These are phyloP conservation scores for Nelumbo lutea DNA, from an alignment of 164 flowering plant genomes.

Conservation along the genomic window DNA sequence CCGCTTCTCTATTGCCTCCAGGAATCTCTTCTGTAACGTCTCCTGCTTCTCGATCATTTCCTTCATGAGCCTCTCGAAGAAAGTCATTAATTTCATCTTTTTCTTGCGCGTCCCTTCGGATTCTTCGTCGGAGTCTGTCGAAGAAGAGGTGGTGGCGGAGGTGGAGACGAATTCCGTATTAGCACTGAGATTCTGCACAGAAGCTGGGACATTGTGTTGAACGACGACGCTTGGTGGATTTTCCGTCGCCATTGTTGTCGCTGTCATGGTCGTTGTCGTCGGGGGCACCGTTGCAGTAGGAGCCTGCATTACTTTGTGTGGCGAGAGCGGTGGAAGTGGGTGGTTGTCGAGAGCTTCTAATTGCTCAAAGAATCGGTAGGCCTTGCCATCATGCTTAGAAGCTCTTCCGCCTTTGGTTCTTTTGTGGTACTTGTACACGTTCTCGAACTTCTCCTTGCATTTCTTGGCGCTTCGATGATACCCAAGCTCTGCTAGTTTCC, in stretches of 20 bases:
- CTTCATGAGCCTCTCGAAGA: conserved; percentile 40
- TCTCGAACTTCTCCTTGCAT: neutral
- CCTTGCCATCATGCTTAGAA: neutral
- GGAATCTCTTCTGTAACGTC: conserved; percentile 41
- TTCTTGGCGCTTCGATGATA: neutral
- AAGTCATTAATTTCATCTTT: conserved; percentile 39
- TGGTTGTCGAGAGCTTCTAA: neutral
- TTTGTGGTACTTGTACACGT: neutral
- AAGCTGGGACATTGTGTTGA: conserved; percentile 10
- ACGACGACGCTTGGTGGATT: neutral
- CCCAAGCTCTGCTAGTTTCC: neutral
- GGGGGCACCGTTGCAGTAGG: neutral
- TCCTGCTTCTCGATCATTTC: conserved; percentile 56
- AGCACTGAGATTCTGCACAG: conserved; percentile 1
- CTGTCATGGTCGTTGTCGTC: neutral
- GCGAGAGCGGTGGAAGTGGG: neutral
- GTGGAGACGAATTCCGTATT: conserved; percentile 4
- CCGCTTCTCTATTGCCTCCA: conserved; percentile 48
- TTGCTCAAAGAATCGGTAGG: neutral
- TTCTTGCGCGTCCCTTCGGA: conserved; percentile 24
- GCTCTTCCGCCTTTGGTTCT: neutral
- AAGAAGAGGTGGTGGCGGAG: conserved; percentile 22
- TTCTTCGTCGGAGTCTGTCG: conserved; percentile 39
- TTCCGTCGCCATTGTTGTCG: neutral
- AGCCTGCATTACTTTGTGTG: neutral